Evolutionary conservation across 345 rosid genomes (phyloP).

Genomic region (Orychophragmus violaceus): DNA sequence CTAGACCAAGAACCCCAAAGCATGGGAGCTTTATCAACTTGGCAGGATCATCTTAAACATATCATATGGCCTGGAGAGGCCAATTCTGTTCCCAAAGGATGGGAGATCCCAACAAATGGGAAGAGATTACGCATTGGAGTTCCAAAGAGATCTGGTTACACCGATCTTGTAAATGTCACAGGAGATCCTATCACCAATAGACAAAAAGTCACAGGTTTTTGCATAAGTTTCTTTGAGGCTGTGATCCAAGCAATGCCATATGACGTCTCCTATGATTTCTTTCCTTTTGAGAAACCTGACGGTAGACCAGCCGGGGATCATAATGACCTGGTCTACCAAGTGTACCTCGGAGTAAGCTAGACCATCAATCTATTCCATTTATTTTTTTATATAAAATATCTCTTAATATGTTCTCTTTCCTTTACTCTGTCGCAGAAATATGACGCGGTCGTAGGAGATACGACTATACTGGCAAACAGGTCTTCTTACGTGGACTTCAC

Average conservation of each 20-base stretch:
- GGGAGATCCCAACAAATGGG: not conserved
- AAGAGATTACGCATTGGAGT: not conserved
- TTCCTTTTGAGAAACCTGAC: not conserved
- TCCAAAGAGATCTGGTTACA: not conserved
- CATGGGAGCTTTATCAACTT: not conserved
- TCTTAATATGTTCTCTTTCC: not conserved
- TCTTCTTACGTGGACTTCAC: not conserved
- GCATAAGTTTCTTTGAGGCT: not conserved
- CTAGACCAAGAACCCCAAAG: not conserved
- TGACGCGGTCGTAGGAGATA: not conserved
- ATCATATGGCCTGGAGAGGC: not conserved
- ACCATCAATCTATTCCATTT: too few relatives aligned
- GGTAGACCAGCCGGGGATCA: not conserved
- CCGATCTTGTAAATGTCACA: not conserved
- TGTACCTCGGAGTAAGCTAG: not conserved
- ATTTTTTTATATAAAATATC: too few relatives aligned
- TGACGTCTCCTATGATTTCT: not conserved
- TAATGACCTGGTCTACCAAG: not conserved
- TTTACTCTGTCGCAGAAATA: not conserved
- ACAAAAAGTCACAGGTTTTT: not conserved
- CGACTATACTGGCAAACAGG: not conserved
- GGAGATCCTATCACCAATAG: not conserved
- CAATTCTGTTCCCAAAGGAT: not conserved
- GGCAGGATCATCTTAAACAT: not conserved
- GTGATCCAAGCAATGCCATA: not conserved